Evolutionary conservation across 495 filamentous ascomycete genomes (phyloP).

Genomic region (Penicillium alfredii): DNA sequence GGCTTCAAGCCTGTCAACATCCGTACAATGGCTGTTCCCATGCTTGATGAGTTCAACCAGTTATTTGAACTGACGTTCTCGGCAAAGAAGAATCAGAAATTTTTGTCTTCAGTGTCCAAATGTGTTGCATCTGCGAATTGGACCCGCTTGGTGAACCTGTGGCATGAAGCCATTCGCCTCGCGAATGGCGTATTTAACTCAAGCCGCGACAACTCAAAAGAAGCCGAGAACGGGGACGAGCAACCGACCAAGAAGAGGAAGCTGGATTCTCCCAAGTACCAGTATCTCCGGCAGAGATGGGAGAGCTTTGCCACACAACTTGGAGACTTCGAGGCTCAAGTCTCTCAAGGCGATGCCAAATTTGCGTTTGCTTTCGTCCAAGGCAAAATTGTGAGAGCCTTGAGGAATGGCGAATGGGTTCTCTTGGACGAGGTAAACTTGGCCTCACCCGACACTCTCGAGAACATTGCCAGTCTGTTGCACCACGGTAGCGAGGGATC

Average conservation of each 20-base stretch:
- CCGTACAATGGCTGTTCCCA: slow-evolving; percentile 76
- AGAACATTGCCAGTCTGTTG: slow-evolving; percentile 84
- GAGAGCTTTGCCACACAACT: slow-evolving; percentile 68
- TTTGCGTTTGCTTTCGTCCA: slow-evolving; percentile 96
- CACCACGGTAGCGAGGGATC: slow-evolving; percentile 55
- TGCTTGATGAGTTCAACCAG: slow-evolving; percentile 90
- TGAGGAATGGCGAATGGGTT: slow-evolving; percentile 94
- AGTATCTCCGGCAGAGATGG: slow-evolving; percentile 70
- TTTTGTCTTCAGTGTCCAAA: slow-evolving; percentile 71
- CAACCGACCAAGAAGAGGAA: slow-evolving; percentile 79
- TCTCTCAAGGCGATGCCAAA: slow-evolving; percentile 67
- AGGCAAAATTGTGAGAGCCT: slow-evolving; percentile 86
- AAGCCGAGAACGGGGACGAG: slow-evolving; percentile 39
- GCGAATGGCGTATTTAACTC: slow-evolving; percentile 62
- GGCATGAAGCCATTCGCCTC: slow-evolving; percentile 83
- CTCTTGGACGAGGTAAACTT: slow-evolving; percentile 98
- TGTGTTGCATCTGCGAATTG: slow-evolving; percentile 76
- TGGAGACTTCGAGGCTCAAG: slow-evolving; percentile 73
- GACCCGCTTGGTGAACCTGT: slow-evolving; percentile 73
- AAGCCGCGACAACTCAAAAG: slow-evolving; percentile 23
- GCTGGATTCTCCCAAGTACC: slow-evolving; percentile 60
- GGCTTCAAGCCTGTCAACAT: slow-evolving; percentile 94
- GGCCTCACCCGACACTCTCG: slow-evolving; percentile 87
- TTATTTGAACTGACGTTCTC: slow-evolving; percentile 84
- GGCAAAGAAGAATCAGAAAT: slow-evolving; percentile 75